Percentiles rank a stretch among this genome's conserved stretches.
Evolutionary conservation across 768 basidiomycete species (phyloP).

Genomic region (Pleurotus tuber-regium): DNA sequence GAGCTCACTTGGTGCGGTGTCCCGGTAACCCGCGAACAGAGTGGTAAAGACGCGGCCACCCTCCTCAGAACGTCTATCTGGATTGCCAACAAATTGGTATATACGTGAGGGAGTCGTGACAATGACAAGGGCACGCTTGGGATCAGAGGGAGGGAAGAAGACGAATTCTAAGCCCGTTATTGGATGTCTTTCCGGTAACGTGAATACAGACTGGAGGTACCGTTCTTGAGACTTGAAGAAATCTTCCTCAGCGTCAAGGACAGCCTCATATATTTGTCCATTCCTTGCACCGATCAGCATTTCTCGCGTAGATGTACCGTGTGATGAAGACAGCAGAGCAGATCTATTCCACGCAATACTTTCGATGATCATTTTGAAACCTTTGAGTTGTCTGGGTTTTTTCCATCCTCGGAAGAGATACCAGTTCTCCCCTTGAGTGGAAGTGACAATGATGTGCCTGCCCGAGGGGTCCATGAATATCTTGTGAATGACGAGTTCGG

Average conservation of each 20-base stretch:
- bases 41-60: constrained; percentile 69
- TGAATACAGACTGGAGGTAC: constrained; percentile 70
- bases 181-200: constrained; percentile 76
- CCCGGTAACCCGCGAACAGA: constrained; percentile 72
- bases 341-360: constrained; percentile 89
- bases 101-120: constrained; percentile 85
- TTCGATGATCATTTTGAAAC: constrained; percentile 85
- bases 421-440: constrained; percentile 89
- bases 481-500: constrained; percentile 77
- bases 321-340: constrained; percentile 57
- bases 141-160: constrained; percentile 63
- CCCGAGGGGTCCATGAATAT: constrained; percentile 94
- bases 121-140: constrained; percentile 65
- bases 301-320: constrained; percentile 76
- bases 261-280: constrained; percentile 84
- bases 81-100: constrained; percentile 81
- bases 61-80: constrained; percentile 71
- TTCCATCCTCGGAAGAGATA: constrained; percentile 82
- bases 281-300: constrained; percentile 84
- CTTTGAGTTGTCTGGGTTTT: constrained; percentile 76
- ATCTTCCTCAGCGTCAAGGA: constrained; percentile 88
- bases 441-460: constrained; percentile 84
- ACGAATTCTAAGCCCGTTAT: constrained; percentile 87
- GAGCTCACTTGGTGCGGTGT: constrained; percentile 71
- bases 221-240: constrained; percentile 89